Evolutionary conservation across 106 monocot genomes (phyloP), one percentile per base, ranked within the genome.

Genomic region (Vanilla planifolia): DNA sequence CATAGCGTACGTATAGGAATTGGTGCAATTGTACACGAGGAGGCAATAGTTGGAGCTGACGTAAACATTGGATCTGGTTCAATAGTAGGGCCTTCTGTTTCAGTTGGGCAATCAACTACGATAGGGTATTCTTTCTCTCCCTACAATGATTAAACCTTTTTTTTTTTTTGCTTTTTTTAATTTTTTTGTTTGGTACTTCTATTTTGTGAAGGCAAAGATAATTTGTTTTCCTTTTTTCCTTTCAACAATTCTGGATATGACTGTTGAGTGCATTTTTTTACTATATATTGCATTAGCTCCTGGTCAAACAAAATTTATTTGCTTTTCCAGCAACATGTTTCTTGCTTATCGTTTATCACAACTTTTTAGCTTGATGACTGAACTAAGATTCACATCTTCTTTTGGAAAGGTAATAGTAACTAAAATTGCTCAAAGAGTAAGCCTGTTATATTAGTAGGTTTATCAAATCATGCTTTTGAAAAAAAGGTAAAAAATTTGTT

Each of bases 51-150:
- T 62, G 92, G 34, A 23, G 67, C 69, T 17, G 66, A 82, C 71
- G 98, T 88, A 45, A 67, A 50, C 59, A 64, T 98, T 70, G 92
- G 85, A 21, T 98, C 98, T 29, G 98, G 98, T 15, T 45, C 98
- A 14, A 46, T 98, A 43, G 72, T 98, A 9, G 98, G 98, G 46
- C 82, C 87, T 68, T 84, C 77, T 32, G 91, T 87, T 16, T 75
- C 77, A 11, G 62, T 98, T 23, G 85, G 88, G 13, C 57, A 75
- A 27, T 88, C 88, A 8, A 82, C 98, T 19, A 85, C 70, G 62
- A 61, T 92, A 16, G 81, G 85, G 96, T 92, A 75, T 33, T 62
- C 9, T 59, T 60, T 62, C 36, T 57, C 35, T 35, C 35, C 19
- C 37, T 37, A 6, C 37, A 37, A 37, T 57, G 28, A 57, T 16